These are phyloP conservation scores for Umbelopsis ramanniana DNA, from an alignment of 192 early-diverging fungal species.

Conservation along the genomic window DNA sequence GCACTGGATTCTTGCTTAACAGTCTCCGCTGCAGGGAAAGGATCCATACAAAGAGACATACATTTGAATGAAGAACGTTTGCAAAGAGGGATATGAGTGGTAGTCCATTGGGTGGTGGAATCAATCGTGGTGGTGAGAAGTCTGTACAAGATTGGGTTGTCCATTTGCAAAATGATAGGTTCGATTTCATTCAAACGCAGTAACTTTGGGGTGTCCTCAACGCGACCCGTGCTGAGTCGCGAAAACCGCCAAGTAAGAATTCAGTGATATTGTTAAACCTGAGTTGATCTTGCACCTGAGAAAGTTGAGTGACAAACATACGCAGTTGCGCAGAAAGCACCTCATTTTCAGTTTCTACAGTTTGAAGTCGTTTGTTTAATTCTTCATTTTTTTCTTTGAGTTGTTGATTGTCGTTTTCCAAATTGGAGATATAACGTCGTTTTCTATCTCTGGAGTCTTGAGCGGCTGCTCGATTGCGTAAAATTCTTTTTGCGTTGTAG, in stretches of 20 bases:
- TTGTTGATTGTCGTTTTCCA: slow-evolving; percentile 56
- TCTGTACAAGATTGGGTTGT: not conserved
- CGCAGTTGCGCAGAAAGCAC: slow-evolving; percentile 37
- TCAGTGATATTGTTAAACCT: slow-evolving; percentile 38
- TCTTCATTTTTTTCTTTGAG: slow-evolving; percentile 55
- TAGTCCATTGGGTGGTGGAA: slow-evolving; percentile 47
- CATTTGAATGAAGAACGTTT: not conserved
- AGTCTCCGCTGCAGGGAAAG: slow-evolving; percentile 49
- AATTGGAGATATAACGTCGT: slow-evolving; percentile 62
- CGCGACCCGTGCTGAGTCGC: slow-evolving; percentile 57
- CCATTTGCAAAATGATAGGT: not conserved
- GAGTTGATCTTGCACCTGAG: slow-evolving; percentile 46
- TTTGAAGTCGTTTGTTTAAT: slow-evolving; percentile 51
- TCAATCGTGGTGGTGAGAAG: slow-evolving; percentile 1
- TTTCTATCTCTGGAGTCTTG: slow-evolving; percentile 83
- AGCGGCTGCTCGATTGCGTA: slow-evolving; percentile 74
- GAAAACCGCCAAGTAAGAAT: slow-evolving; percentile 51
- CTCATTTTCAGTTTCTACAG: slow-evolving; percentile 55
- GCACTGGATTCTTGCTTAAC: slow-evolving; percentile 26
- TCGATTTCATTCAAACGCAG: slow-evolving; percentile 8
- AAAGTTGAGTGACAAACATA: slow-evolving; percentile 37
- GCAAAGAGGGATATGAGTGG: not conserved
- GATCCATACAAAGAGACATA: not conserved
- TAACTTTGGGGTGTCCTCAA: slow-evolving; percentile 15
- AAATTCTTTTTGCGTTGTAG: slow-evolving; percentile 40